Evolutionary conservation across 2,329 filamentous ascomycete species (phyloP), one percentile per base, ranked within the genome.

Genomic region (Exophiala viscosa): DNA sequence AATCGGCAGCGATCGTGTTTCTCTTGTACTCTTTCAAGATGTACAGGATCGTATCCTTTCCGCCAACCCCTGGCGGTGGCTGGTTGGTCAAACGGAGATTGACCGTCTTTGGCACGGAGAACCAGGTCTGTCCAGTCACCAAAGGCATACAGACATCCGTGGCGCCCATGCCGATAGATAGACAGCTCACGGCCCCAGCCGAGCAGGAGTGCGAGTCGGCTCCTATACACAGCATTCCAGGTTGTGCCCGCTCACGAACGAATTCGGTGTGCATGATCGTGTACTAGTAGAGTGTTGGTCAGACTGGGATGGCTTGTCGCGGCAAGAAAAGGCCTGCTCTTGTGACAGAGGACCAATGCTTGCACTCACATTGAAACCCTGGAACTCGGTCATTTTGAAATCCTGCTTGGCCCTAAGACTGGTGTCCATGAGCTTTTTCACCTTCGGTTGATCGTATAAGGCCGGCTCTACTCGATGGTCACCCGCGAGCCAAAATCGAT

Each of bases 201-300:
- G 71, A 74, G 51, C 74, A 76, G 1, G 74, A 76, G 54, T 77
- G 75, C 1, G 71, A 74, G 57, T 77, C 75, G 17, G 67, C 68
- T 0, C 73, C 74, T n/a, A 77, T 65, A 2, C 71, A 59, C 0
- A 77, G 57, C 63, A 69, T 69, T 1, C 75, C 74, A 0, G 75
- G 74, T 59, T 76, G 68, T 2, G 72, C 71, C 39, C 73, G 56
- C 54, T 75, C 68, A 6, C 74, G 65, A 23, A 61, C 67, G 54
- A 77, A 77, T 45, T 77, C 75, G 0, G 73, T 76, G 52, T 77
- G 74, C 62, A 76, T 68, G 18, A 76, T 76, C 3, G 69, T 75
- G 44, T 57, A 57, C 49, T 54, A 31, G 13, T 18, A 34, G 13
- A 4, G 28, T 32, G 41, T 10, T 34, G 4, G 43, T 46, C 17